phyloP scores from a whole-genome alignment of 2,329 filamentous ascomycete species.

The Fusarium kyushuense region DNA sequence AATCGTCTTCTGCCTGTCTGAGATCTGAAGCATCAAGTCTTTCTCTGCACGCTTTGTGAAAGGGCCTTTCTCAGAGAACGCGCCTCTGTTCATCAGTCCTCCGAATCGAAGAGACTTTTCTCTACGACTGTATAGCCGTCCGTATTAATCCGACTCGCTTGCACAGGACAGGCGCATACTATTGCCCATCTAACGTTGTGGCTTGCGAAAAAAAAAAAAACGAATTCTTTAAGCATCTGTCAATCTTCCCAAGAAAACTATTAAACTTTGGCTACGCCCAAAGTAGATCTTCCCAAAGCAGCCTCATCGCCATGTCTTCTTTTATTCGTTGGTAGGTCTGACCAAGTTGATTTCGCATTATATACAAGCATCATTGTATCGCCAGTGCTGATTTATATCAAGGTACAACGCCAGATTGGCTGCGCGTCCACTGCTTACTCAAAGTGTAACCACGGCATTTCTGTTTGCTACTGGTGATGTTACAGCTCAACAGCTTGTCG shows the following conservation, averaged over 20 bases:
- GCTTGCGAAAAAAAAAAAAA: slow-evolving; percentile 32
- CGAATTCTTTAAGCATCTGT: slow-evolving; percentile 14
- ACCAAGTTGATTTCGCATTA: slow-evolving; percentile 4
- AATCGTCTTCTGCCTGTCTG: slow-evolving; percentile 1
- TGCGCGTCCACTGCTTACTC: slow-evolving; percentile 85
- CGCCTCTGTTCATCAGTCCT: slow-evolving; percentile 7
- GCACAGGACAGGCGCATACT: slow-evolving; percentile 8
- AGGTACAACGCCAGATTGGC: slow-evolving; percentile 91
- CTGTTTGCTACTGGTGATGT: slow-evolving; percentile 94
- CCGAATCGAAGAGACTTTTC: slow-evolving; percentile 11
- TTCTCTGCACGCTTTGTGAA: not conserved
- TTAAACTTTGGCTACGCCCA: slow-evolving; percentile 29
- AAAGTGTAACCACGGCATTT: slow-evolving; percentile 89
- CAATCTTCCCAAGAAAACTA: slow-evolving; percentile 17
- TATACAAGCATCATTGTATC: not conserved
- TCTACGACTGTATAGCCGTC: not conserved
- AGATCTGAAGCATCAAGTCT: slow-evolving; percentile 1
- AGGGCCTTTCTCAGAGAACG: not conserved
- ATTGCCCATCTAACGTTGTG: slow-evolving; percentile 33
- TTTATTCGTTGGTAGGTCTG: slow-evolving; percentile 51
- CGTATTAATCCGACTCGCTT: slow-evolving; percentile 6
- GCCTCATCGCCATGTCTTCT: slow-evolving; percentile 43
- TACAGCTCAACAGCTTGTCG: slow-evolving; percentile 90
- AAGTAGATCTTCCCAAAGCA: slow-evolving; percentile 1
- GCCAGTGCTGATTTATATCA: slow-evolving; percentile 34